Evolutionary conservation across 805 yeast genomes (phyloP), one percentile per base, ranked within the genome.

Genomic region (Kodamaea neixiangensis): DNA sequence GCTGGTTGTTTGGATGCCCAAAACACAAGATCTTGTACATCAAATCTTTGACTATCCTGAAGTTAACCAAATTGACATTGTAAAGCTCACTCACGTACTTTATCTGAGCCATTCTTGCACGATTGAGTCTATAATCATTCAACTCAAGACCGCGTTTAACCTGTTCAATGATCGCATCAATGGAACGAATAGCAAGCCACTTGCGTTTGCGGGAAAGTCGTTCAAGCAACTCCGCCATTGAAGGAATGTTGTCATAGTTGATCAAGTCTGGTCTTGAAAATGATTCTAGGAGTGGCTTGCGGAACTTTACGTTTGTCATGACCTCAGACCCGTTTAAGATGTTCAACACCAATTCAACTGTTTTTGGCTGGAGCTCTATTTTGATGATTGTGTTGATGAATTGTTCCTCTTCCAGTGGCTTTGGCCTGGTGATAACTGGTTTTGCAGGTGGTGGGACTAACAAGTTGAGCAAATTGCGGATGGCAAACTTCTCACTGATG

Each of bases 151-250:
- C 94, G 20, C 82, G 59, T 7, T 77, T 72, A 13, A 87, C 74
- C n/a, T 75, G 73, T 60, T 91, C 97, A 13, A 87, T 56, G 1
- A 86, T 48, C 13, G 78, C 71, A 64, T 92, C 97, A 46, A 89
- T 67, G 1, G 82, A 78, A 19, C 60, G 60, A 2, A 77, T 65
- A 10, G 71, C 66, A 49, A 86, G 70, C 13, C 68, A 61, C 47
- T 77, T 69, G 19, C 68, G 63, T 9, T 57, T 61, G 21, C 61
- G 19, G 7, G 60, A 58, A n/a, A 61, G 48, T 3, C 46, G 41
- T 5, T 44, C 47, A 20, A 87, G 63, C 5, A 86, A 58, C 33
- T 66, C 65, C 0, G 89, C 83, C 48, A 88, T 64, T 1, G 63
- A 51, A 0, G 71, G 64, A 43, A 88, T 71, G 48, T 79, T 78